Evolutionary conservation across 2,329 filamentous ascomycete genomes (phyloP).

Genomic region (Beauveria sp.): DNA sequence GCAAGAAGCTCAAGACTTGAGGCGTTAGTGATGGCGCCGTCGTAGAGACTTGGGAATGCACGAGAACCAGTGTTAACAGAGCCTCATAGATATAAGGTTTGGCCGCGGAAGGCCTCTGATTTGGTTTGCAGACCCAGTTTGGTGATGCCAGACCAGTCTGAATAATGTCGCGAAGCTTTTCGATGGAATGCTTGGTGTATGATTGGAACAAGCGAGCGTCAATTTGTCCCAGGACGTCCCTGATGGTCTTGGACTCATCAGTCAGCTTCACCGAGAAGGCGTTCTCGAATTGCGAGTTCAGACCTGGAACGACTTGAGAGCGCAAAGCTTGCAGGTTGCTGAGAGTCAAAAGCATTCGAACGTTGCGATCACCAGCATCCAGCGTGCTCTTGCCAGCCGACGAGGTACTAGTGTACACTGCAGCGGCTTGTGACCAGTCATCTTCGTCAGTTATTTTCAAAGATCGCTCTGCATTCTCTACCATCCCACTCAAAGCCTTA

Average conservation of each 20-base stretch:
- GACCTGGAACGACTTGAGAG: conserved; percentile 70
- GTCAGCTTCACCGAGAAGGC: conserved; percentile 90
- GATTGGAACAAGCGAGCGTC: conserved; percentile 86
- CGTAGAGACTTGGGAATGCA: conserved; percentile 83
- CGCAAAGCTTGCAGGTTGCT: conserved; percentile 85
- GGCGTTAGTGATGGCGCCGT: conserved; percentile 68
- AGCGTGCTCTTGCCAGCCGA: conserved; percentile 39
- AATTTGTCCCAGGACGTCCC: conserved; percentile 84
- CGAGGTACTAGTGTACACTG: conserved; percentile 17
- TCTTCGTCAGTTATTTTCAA: conserved; percentile 58
- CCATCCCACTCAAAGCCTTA: conserved; percentile 88
- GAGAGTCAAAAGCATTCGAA: conserved; percentile 87
- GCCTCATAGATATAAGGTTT: conserved; percentile 84
- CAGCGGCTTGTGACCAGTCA: conserved; percentile 40
- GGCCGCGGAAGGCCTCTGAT: conserved; percentile 61
- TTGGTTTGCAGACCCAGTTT: conserved; percentile 58
- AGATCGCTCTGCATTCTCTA: conserved; percentile 85
- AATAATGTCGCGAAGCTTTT: conserved; percentile 61
- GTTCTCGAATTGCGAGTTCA: conserved; percentile 90
- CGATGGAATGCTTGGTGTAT: conserved; percentile 74
- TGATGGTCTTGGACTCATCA: conserved; percentile 86
- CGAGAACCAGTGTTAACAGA: conserved; percentile 76
- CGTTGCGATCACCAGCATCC: conserved; percentile 59
- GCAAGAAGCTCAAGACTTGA: conserved; percentile 76
- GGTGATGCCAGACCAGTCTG: conserved; percentile 62